Base-by-base conservation (phyloP, 805 yeast species). In the Kazachstania africana region DNA sequence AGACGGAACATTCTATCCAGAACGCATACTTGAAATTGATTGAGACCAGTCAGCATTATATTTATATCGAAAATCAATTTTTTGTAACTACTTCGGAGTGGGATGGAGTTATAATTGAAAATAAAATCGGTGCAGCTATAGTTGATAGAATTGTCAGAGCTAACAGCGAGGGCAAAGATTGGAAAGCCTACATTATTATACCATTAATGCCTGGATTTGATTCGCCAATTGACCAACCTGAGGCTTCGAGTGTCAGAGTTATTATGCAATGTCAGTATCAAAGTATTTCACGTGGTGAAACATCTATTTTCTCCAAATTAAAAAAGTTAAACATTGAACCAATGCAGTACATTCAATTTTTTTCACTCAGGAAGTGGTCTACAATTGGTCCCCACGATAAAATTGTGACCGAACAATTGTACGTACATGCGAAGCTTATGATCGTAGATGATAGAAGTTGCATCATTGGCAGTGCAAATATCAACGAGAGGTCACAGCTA, bases 141-240 rank as follows among this genome's bases (percentile, higher is more conserved):
- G 97, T 91, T n/a, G 97, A 91, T 54, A 68, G 99, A 47, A 87
- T 88, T 34, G 79, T 87, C 21, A 68, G 85, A 28, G 98, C 98
- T 0, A 80, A 82, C 49, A 69, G 71, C 37, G 80, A 77, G 37
- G 72, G 74, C 4, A 78, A 73, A 33, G 55, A 63, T 8, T 91
- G 99, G 99, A 77, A 76, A 39, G 97, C 97, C 1, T 71, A 84
- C 16, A 78, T 91, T 38, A 68, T 91, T 8, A 84, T 91, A 39
- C 99, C 99, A 3, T 64, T 91, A 42, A 84, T 91, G 91, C 99
- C 99, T 1, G 99, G 98, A 0, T 91, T 93, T 54, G 91, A 80
- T 48, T 76, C 94, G 17, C 81, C 84, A 42, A 94, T 93, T 14
- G 97, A 88, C 50, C 73, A 80, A 39, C 80, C 91, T 12, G 95